Evolutionary conservation across 2,329 filamentous ascomycete species (phyloP), one percentile per base, ranked within the genome.

Genomic region (Pseudocercospora macadamiae): DNA sequence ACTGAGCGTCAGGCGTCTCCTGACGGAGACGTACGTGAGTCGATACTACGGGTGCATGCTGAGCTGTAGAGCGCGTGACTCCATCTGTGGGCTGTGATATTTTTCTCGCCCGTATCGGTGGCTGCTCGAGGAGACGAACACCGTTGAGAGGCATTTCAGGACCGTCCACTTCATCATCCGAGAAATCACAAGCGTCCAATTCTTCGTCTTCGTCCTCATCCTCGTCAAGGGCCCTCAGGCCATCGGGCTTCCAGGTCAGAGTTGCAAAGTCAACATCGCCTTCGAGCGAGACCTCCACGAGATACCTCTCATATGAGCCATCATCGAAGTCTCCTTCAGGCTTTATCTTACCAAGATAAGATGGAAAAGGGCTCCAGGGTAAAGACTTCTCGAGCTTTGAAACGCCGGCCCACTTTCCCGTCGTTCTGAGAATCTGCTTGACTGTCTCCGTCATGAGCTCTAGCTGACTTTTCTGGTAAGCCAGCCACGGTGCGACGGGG

Each of bases 211-310:
- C 74, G 3, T 73, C 68, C 4, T 76, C 71, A 2, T 67, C 55
- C 4, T 64, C 59, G 16, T 77, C 74, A 2, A 84, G 67, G 14
- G 83, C 72, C 16, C 75, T 73, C n/a, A 84, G 65, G 0, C 79
- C 78, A 2, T 77, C 73, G 1, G 72, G 74, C 64, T 83, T 83
- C 77, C 80, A 83, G 2, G 77, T 72, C 21, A 80, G 66, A 3
- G 67, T 66, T 4, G 74, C 72, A 28, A 78, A 77, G 26, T 77
- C 74, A 2, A 78, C 68, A 3, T 75, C 67, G 5, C 73, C 71
- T 0, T 69, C 64, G 3, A 70, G 51, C 2, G 61, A 66, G 0
- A 79, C 34, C 18, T 73, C 71, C 7, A 61, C 62, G 6, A 82
- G 65, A 28, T 75, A 69, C 28, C 74, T 66, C 23, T 64, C 68